Base-by-base conservation (phyloP, 2,329 filamentous ascomycete genomes). In the Fusarium newnesense region DNA sequence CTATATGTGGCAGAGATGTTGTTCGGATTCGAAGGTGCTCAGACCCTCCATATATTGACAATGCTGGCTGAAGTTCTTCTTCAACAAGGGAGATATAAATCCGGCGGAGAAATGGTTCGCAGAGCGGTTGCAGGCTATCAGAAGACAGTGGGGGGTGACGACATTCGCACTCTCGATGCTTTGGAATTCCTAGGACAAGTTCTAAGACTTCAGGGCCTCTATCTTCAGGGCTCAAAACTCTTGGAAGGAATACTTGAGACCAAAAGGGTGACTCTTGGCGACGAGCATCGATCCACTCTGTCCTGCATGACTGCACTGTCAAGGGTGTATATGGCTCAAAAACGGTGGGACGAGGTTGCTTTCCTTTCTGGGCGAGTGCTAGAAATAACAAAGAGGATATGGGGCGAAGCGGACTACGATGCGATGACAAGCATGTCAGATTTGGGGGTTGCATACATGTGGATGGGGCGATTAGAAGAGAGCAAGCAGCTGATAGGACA, bases 261-360 rank as follows among this genome's bases (percentile, higher is more conserved):
- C 7, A 16, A 18, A 5, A 26, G 12, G 12, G 1, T 7, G 6
- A 6, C 4, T 18, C 7, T 40, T 2, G 50, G 39, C 2, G n/a
- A 36, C 0, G 39, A 42, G 9, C 32, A 60, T 13, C 39, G 0
- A 11, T 44, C 6, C 4, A 19, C 37, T 5, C 1, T 66, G 3
- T 0, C 0, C 0, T 26, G 7, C 3, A 66, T 66, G 50, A 0
- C 0, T 5, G 0, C 0, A 0, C 5, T 67, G 1, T 19, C 15
- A 0, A 0, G 0, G 0, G 1, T 0, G 3, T 39, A 58, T 37
- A 0, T 0, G 1, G 0, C 0, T 2, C 30, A 9, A 12, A 0
- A 0, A 0, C n/a, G 0, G 12, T 21, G 18, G 7, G 6, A 0
- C 1, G 24, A 47, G 1, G 7, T 24, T 12, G 16, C 18, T n/a